Percentiles rank a stretch among this genome's conserved stretches.
phyloP scores from a whole-genome alignment of 768 basidiomycete species.

The Daedaleopsis nitida region DNA sequence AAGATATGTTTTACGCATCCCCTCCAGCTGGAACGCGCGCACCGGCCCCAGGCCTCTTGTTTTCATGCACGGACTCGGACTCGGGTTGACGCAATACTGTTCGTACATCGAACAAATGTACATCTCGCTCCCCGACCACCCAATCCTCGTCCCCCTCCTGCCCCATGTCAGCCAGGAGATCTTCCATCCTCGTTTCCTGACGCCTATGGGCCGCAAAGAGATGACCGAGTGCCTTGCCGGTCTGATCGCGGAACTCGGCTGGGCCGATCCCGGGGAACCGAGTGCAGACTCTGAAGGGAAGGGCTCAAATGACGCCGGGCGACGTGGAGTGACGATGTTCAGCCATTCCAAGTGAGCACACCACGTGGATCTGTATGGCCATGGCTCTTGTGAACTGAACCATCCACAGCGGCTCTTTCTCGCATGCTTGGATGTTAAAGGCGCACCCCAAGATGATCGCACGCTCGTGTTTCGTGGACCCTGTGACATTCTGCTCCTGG shows the following conservation, averaged over 20 bases:
- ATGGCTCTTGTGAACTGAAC: neutral
- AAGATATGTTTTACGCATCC: conserved; percentile 78
- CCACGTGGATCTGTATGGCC: neutral
- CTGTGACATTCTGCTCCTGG: conserved; percentile 90
- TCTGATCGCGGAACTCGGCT: conserved; percentile 64
- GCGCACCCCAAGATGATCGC: conserved; percentile 64
- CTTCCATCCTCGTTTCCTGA: conserved; percentile 73
- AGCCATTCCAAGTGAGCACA: conserved; percentile 83
- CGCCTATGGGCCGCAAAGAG: conserved; percentile 66
- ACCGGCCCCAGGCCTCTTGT: conserved; percentile 70
- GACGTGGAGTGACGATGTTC: conserved; percentile 69
- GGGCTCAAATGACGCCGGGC: conserved; percentile 3
- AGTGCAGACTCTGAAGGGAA: conserved; percentile 26
- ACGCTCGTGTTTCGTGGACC: conserved; percentile 89
- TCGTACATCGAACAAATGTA: conserved; percentile 62
- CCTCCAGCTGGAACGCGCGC: conserved; percentile 61
- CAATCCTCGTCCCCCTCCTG: conserved; percentile 77
- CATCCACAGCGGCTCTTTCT: conserved; percentile 65
- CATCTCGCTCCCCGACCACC: conserved; percentile 59
- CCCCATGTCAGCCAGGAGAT: conserved; percentile 87
- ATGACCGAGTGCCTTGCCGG: conserved; percentile 57
- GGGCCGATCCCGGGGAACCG: conserved; percentile 44
- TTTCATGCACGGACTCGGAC: conserved; percentile 87
- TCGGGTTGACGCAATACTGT: conserved; percentile 76
- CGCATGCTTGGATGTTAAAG: conserved; percentile 91